phyloP scores from a whole-genome alignment of 2,329 filamentous ascomycete genomes.

The Aciculosporium take region DNA sequence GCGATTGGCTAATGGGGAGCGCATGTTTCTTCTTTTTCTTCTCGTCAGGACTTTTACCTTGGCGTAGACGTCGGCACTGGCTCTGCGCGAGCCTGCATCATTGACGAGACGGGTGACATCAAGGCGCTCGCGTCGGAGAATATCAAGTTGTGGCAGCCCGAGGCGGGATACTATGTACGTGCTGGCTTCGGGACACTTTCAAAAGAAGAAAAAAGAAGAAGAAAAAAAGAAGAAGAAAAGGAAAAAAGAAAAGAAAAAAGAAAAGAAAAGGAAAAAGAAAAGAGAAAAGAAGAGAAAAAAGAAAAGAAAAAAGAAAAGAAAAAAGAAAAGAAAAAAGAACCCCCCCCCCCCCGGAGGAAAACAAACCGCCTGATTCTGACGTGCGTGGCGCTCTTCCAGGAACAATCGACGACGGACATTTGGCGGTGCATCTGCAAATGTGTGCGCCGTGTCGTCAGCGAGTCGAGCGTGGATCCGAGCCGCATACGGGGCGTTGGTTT shows the following conservation, averaged over 20 bases:
- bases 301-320: too few species aligned
- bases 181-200: too few species aligned
- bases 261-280: too few species aligned
- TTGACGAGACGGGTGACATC: constrained; percentile 84
- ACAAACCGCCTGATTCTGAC: too few species aligned
- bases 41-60: constrained; percentile 46
- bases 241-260: too few species aligned
- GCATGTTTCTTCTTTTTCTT: neutral
- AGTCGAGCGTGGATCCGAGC: constrained; percentile 62
- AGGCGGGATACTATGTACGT: constrained; percentile 57
- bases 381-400: constrained; percentile 29
- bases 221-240: too few species aligned
- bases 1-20: neutral
- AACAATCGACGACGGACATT: constrained; percentile 96
- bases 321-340: too few species aligned
- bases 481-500: constrained; percentile 86
- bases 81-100: constrained; percentile 88
- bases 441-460: constrained; percentile 66
- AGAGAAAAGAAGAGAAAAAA: too few species aligned
- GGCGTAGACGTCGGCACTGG: constrained; percentile 95
- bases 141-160: constrained; percentile 68
- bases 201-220: too few species aligned
- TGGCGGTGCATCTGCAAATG: constrained; percentile 90
- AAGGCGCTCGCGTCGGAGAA: constrained; percentile 58
- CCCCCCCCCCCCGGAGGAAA: too few species aligned